A percentile compares a stretch with the other conserved stretches of the same genome.
Evolutionary conservation across 1,139 yeast species (phyloP).

Genomic region (Geotrichum australiense): DNA sequence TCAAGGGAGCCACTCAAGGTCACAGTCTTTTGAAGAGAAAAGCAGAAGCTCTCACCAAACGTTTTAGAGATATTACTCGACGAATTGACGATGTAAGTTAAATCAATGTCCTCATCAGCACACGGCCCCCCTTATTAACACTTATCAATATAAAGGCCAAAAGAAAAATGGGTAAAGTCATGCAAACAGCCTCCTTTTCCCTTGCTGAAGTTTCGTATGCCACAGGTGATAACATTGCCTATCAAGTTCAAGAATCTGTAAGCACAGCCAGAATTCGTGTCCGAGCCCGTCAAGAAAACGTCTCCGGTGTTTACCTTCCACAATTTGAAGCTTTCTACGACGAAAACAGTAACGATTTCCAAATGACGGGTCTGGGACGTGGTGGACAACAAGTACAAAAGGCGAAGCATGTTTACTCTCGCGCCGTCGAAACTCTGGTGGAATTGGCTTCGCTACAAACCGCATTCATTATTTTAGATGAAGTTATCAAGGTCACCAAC

Average conservation of each 20-base stretch:
- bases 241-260: slow-evolving; percentile 93
- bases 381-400: slow-evolving; percentile 98
- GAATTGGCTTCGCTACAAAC: slow-evolving; percentile 91
- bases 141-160: slow-evolving; percentile 44
- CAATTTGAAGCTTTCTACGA: slow-evolving; percentile 82
- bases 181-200: slow-evolving; percentile 98
- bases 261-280: slow-evolving; percentile 82
- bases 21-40: slow-evolving; percentile 89
- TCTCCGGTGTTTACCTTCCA: slow-evolving; percentile 90
- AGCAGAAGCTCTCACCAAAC: slow-evolving; percentile 91
- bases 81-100: slow-evolving; percentile 68
- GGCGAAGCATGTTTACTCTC: slow-evolving; percentile 87
- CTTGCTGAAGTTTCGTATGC: slow-evolving; percentile 96
- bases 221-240: slow-evolving; percentile 89
- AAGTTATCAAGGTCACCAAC: slow-evolving; percentile 94
- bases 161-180: slow-evolving; percentile 94
- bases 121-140: not conserved
- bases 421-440: slow-evolving; percentile 92
- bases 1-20: slow-evolving; percentile 97
- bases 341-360: slow-evolving; percentile 83
- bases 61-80: slow-evolving; percentile 92
- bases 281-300: slow-evolving; percentile 90
- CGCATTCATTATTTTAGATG: slow-evolving; percentile 92
- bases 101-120: not conserved
- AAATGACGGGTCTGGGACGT: slow-evolving; percentile 92